Evolutionary conservation across 1,284 basidiomycete species (phyloP).

Genomic region (Sutorius eximius): DNA sequence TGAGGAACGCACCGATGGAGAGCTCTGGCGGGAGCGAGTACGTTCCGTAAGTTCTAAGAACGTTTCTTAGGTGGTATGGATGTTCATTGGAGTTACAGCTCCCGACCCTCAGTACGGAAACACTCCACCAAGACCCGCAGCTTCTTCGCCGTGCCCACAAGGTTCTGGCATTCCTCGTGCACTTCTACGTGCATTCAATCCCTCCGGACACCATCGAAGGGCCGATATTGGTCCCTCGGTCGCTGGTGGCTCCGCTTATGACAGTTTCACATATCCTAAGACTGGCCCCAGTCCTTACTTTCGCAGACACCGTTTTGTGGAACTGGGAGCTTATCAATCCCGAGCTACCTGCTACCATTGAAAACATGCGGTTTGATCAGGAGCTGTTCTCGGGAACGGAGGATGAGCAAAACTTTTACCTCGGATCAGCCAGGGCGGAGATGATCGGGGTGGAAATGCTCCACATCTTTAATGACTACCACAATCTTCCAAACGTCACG

Average conservation of each 20-base stretch:
- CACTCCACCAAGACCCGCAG: slow-evolving; percentile 54
- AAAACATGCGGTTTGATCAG: slow-evolving; percentile 61
- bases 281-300: slow-evolving; percentile 92
- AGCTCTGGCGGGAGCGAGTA: slow-evolving; percentile 68
- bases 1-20: slow-evolving; percentile 51
- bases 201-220: slow-evolving; percentile 44
- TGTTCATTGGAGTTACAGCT: slow-evolving; percentile 48
- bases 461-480: slow-evolving; percentile 83
- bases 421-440: slow-evolving; percentile 84
- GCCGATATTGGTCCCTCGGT: slow-evolving; percentile 63
- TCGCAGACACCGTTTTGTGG: slow-evolving; percentile 95
- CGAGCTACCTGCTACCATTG: slow-evolving; percentile 50
- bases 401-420: slow-evolving; percentile 87
- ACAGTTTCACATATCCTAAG: slow-evolving; percentile 75
- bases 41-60: slow-evolving; percentile 52
- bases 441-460: slow-evolving; percentile 85
- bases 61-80: slow-evolving; percentile 1
- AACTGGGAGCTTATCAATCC: slow-evolving; percentile 76
- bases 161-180: slow-evolving; percentile 86
- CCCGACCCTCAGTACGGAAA: slow-evolving; percentile 60
- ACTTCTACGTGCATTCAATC: slow-evolving; percentile 87
- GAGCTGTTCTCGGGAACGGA: slow-evolving; percentile 84
- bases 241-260: slow-evolving; percentile 81
- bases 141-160: slow-evolving; percentile 82
- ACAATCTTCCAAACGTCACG: slow-evolving; percentile 66